These are phyloP conservation scores for Eucommia ulmoides DNA, from an alignment of 257 asterid genomes.

Conservation along the genomic window DNA sequence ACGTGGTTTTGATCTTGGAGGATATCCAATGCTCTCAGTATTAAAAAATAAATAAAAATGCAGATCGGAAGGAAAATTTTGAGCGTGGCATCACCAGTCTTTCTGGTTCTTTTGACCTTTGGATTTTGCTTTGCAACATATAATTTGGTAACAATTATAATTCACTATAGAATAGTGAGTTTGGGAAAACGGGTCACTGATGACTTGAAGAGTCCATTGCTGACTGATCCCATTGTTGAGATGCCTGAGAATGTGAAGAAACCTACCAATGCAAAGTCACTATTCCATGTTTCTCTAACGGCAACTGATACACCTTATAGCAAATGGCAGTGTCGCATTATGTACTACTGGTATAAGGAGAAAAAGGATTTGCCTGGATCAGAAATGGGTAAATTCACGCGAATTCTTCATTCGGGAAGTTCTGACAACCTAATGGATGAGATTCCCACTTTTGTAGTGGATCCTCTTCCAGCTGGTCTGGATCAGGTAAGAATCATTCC, in stretches of 20 bases:
- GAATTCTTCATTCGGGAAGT: slow-evolving; percentile 49
- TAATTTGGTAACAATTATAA: slow-evolving; percentile 18
- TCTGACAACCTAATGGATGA: slow-evolving; percentile 63
- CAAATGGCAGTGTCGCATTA: slow-evolving; percentile 51
- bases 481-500: slow-evolving; percentile 28
- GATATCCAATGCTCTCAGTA: neutral
- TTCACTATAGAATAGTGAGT: slow-evolving; percentile 8
- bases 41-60: neutral
- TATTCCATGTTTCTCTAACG: slow-evolving; percentile 41
- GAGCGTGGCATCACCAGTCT: slow-evolving; percentile 19
- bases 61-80: slow-evolving; percentile 15
- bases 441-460: slow-evolving; percentile 51
- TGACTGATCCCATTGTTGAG: slow-evolving; percentile 40
- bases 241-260: slow-evolving; percentile 26
- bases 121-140: slow-evolving; percentile 27
- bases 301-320: slow-evolving; percentile 34
- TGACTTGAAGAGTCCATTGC: slow-evolving; percentile 3
- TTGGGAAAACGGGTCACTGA: slow-evolving; percentile 3
- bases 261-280: slow-evolving; percentile 8
- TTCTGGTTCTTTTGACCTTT: slow-evolving; percentile 23
- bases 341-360: slow-evolving; percentile 50
- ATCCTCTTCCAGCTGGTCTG: slow-evolving; percentile 50
- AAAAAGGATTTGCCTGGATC: slow-evolving; percentile 41
- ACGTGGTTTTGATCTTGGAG: neutral
- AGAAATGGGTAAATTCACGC: slow-evolving; percentile 49